Base-by-base conservation (phyloP, 768 basidiomycete genomes). In the Pleurotus sapidus region DNA sequence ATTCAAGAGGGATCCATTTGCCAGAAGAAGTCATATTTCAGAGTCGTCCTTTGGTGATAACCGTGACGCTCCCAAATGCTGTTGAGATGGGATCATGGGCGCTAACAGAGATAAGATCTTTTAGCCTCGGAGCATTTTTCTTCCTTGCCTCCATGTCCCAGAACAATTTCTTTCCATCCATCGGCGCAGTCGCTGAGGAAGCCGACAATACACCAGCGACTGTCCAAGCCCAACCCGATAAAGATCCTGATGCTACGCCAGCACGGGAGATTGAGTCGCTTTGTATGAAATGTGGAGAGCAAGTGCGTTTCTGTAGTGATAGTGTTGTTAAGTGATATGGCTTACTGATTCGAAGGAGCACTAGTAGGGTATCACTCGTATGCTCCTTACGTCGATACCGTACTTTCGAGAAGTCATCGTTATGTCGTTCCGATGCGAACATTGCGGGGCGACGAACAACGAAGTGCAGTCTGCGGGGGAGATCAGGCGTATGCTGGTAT, bases 351-450 rank as follows among this genome's bases (percentile, higher is more conserved):
- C 27, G 27, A 30, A 30, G 63, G 43, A 54, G 59, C 25, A 55
- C 49, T 60, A 70, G 63, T 78, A 98, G 94, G 96, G 96, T 34
- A 75, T 78, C 11, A 99, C 97, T 0, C 78, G 94, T 43, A 72
- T 99, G 64, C 83, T 99, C 64, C 77, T 99, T 49, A 98, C 95
- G 0, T 86, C 87, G 2, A 99, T 99, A 47, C 97, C 97, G 0
- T 98, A 87, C 77, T 98, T 98, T 77, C 79, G 84, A 46, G 93
- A 99, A 70, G 87, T 98, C 51, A 91, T 99, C 61, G 84, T 98
- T 59, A 94, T 96, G 86, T 95, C 93, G 40, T 99, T 99, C 77
- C 83, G 89, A 57, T 99, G 97, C 68, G 93, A 96, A 57, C 87
- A 94, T 66, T 99, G 97, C 64, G 95, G 94, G 5, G 72, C 79